Evolutionary conservation across 768 basidiomycete species (phyloP).

Genomic region (Mycena galopus): DNA sequence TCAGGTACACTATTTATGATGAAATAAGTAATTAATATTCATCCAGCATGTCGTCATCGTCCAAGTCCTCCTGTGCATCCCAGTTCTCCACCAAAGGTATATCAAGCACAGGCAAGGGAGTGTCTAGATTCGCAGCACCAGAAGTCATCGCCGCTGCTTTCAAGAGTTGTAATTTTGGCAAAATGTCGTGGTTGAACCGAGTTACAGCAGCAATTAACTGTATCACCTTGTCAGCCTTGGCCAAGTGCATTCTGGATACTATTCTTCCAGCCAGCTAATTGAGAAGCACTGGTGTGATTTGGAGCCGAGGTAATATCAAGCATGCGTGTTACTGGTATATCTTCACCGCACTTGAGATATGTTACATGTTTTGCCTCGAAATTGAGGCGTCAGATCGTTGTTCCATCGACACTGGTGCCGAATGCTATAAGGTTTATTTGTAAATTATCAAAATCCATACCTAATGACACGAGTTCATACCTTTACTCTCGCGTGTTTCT

Average conservation of each 20-base stretch:
- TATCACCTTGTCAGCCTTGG: too few relatives aligned
- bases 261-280: slow-evolving; percentile 37
- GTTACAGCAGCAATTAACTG: too few relatives aligned
- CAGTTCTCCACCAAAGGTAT: too few relatives aligned
- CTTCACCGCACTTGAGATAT: background rate
- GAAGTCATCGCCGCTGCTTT: too few relatives aligned
- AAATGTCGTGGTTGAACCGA: too few relatives aligned
- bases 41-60: too few relatives aligned
- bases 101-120: too few relatives aligned
- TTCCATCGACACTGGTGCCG: background rate
- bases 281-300: slow-evolving; percentile 34
- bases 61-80: too few relatives aligned
- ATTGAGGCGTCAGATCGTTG: background rate
- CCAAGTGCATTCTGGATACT: slow-evolving; percentile 3
- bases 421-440: background rate
- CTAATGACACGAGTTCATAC: background rate
- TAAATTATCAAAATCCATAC: background rate
- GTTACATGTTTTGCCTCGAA: background rate
- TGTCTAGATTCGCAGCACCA: too few relatives aligned
- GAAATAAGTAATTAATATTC: too few relatives aligned
- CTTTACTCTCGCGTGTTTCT: background rate
- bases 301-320: background rate
- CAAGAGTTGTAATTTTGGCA: too few relatives aligned
- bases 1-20: too few relatives aligned
- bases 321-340: background rate